Evolutionary conservation across 495 filamentous ascomycete species (phyloP).

Genomic region (Penicillium goetzii): DNA sequence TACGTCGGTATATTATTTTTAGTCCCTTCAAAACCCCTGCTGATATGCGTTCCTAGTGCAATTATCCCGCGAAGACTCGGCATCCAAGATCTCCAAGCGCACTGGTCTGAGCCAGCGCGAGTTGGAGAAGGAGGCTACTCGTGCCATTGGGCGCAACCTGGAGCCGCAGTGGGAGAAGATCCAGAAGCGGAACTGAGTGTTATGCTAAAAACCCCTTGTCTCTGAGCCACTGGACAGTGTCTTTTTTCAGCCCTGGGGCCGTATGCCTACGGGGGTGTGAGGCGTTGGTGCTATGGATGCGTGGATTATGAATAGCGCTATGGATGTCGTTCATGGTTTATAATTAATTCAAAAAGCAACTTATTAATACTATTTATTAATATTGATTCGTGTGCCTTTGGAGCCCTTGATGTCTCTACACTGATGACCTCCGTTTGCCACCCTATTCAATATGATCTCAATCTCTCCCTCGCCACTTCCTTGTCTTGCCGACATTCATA

Average conservation of each 20-base stretch:
- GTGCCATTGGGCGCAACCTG: conserved; percentile 39
- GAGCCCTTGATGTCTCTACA: background rate
- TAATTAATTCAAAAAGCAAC: background rate
- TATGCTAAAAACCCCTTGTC: too few relatives aligned
- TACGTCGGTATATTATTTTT: conserved; percentile 30
- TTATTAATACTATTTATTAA: too few relatives aligned
- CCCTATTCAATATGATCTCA: too few relatives aligned
- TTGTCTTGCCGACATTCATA: too few relatives aligned
- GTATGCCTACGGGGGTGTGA: background rate
- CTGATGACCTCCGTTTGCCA: too few relatives aligned
- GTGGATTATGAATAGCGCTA: background rate
- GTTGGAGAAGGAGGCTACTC: conserved; percentile 37
- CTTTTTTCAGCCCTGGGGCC: background rate
- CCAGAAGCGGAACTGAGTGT: background rate
- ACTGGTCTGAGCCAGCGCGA: conserved; percentile 22
- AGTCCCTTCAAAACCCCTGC: background rate
- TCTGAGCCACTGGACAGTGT: background rate
- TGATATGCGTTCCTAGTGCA: conserved; percentile 32
- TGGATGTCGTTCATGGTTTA: background rate
- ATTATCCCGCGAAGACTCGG: conserved; percentile 42
- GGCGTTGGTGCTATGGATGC: background rate
- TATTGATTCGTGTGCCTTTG: conserved; percentile 2
- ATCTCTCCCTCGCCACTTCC: too few relatives aligned
- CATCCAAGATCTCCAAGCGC: conserved; percentile 40
- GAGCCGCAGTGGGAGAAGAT: conserved; percentile 27